Percentiles rank a stretch among this genome's conserved stretches.
These are phyloP conservation scores for Psilocybe cubensis DNA, from an alignment of 768 basidiomycete genomes.

Conservation along the genomic window DNA sequence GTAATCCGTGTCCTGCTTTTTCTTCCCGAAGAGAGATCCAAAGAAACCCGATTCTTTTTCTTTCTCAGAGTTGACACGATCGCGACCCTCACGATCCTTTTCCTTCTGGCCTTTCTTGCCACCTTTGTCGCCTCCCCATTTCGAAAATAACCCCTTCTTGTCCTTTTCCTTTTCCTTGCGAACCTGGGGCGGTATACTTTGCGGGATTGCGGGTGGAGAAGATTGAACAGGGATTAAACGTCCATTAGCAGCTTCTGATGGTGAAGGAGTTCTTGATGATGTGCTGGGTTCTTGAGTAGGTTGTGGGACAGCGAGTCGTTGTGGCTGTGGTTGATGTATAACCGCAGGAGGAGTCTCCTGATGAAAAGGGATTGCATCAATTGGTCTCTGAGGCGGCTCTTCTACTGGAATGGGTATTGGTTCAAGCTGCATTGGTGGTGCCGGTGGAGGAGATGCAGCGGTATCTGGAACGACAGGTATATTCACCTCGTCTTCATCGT, in stretches of 20 bases:
- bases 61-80: constrained; percentile 55
- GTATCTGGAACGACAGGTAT: constrained; percentile 17
- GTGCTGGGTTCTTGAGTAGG: constrained; percentile 34
- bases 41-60: constrained; percentile 88
- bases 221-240: constrained; percentile 26
- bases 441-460: neutral
- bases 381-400: constrained; percentile 12
- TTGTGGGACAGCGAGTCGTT: constrained; percentile 50
- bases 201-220: constrained; percentile 33
- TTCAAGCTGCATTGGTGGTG: constrained; percentile 9
- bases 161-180: constrained; percentile 77
- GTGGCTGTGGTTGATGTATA: constrained; percentile 72
- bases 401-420: constrained; percentile 17
- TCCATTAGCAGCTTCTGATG: constrained; percentile 37
- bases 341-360: constrained; percentile 36
- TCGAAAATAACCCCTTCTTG: constrained; percentile 67
- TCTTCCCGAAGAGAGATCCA: constrained; percentile 90
- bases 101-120: constrained; percentile 55
- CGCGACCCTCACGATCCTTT: constrained; percentile 45
- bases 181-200: constrained; percentile 45
- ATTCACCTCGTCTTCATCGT: constrained; percentile 54
- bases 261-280: constrained; percentile 65
- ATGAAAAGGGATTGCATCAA: constrained; percentile 13
- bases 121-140: constrained; percentile 71
- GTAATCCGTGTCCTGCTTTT: constrained; percentile 69